Percentiles rank a stretch among this genome's conserved stretches.
Conservation (phyloP, 164 flowering plant species). For the Akebia trifoliata region DNA sequence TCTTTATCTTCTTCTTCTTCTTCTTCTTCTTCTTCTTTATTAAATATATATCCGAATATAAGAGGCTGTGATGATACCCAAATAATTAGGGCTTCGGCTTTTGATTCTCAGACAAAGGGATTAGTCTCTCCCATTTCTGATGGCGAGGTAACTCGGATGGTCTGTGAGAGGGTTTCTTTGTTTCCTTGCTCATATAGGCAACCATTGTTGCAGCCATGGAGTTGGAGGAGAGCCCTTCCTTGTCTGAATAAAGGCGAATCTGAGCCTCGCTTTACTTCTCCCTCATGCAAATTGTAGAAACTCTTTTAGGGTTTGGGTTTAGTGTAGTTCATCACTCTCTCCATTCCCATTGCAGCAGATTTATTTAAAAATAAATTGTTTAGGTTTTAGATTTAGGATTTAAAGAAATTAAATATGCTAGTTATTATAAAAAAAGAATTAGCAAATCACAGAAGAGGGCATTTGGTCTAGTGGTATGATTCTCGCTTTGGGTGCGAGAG, state of each 20-base stretch:
- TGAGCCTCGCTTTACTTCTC: constrained; percentile 2
- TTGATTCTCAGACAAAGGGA: not conserved
- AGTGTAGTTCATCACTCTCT: too few relatives aligned
- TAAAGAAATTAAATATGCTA: too few relatives aligned
- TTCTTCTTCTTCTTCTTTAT: not conserved
- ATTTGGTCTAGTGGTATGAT: constrained; percentile 39
- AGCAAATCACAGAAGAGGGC: too few relatives aligned
- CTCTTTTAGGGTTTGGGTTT: not conserved
- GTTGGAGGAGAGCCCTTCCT: not conserved
- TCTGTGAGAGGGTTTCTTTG: not conserved
- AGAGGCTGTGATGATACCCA: not conserved
- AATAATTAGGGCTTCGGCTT: not conserved
- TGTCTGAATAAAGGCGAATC: constrained; percentile 12
- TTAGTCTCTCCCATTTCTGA: not conserved
- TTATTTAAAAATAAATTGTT: constrained; percentile 2
- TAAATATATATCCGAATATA: not conserved
- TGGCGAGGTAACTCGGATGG: constrained; percentile 5
- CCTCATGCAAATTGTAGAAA: not conserved
- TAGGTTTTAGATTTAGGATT: too few relatives aligned
- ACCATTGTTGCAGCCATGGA: constrained; percentile 3
- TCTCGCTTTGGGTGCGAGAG: constrained; percentile 43
- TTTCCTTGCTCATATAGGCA: not conserved
- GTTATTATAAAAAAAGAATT: too few relatives aligned
- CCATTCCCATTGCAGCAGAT: too few relatives aligned
- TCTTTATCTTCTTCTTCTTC: not conserved